Evolutionary conservation across 345 rosid genomes (phyloP).

Genomic region (Erysimum cheiranthoides): DNA sequence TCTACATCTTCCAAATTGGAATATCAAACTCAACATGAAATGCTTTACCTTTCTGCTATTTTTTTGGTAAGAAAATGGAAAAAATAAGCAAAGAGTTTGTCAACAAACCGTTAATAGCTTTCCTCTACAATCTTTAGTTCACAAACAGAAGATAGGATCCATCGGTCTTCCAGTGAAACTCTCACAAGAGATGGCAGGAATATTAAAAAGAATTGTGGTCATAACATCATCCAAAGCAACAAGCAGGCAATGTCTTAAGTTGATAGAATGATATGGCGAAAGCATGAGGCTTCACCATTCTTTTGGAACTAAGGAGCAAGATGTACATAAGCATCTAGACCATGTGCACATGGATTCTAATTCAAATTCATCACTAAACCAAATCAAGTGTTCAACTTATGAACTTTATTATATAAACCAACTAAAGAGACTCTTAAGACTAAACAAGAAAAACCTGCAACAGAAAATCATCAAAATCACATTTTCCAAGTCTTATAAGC

Average conservation of each 20-base stretch:
- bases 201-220: background rate
- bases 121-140: background rate
- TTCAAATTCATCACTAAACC: constrained; percentile 20
- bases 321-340: constrained; percentile 12
- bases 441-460: constrained; percentile 1
- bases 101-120: background rate
- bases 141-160: background rate
- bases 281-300: background rate
- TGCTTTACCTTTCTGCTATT: background rate
- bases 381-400: constrained; percentile 22
- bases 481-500: constrained; percentile 16
- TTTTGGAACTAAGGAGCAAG: constrained; percentile 7
- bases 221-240: constrained; percentile 2
- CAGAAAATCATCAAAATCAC: constrained; percentile 18
- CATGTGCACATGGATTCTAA: constrained; percentile 1
- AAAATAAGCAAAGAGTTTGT: background rate
- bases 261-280: background rate
- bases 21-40: background rate
- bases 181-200: constrained; percentile 3
- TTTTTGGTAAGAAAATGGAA: background rate
- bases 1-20: too few species aligned
- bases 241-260: constrained; percentile 2
- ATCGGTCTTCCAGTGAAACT: background rate
- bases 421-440: constrained; percentile 12
- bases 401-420: constrained; percentile 16